These are phyloP conservation scores for Xylariaceae sp. DNA, from an alignment of 2,329 filamentous ascomycete species.

Conservation along the genomic window DNA sequence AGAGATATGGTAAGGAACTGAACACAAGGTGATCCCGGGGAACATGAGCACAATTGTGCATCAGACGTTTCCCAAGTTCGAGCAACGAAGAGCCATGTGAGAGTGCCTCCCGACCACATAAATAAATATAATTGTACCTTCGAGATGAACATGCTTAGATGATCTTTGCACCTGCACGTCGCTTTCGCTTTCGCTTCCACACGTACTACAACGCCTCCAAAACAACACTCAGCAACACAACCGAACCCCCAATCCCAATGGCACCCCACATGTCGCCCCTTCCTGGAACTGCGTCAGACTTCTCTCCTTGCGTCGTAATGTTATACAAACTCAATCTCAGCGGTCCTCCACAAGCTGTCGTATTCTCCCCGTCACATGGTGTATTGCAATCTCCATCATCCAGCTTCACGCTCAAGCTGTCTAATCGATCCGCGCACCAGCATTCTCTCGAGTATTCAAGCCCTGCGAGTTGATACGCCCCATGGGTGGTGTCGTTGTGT, in stretches of 20 bases:
- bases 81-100: no score
- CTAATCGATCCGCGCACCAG: slow-evolving; percentile 54
- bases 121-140: no score
- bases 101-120: no score
- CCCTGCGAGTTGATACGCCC: slow-evolving; percentile 47
- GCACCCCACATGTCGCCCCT: neutral
- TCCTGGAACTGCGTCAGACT: neutral
- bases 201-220: neutral
- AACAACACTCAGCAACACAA: slow-evolving; percentile 3
- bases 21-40: no score
- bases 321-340: slow-evolving; percentile 46
- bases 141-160: neutral
- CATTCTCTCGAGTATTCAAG: slow-evolving; percentile 56
- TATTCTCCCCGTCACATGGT: slow-evolving; percentile 50
- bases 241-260: neutral
- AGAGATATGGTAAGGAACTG: no score
- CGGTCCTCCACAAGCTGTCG: slow-evolving; percentile 51
- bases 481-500: slow-evolving; percentile 24
- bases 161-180: neutral
- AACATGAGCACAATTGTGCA: no score
- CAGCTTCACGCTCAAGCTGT: slow-evolving; percentile 42
- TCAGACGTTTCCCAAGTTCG: no score
- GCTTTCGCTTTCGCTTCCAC: neutral
- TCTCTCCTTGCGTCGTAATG: slow-evolving; percentile 3
- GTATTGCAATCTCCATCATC: slow-evolving; percentile 46